Percentiles rank a stretch among this genome's conserved stretches.
Evolutionary conservation across 441 rosid genomes (phyloP).

Genomic region (Erodium chrysanthum): DNA sequence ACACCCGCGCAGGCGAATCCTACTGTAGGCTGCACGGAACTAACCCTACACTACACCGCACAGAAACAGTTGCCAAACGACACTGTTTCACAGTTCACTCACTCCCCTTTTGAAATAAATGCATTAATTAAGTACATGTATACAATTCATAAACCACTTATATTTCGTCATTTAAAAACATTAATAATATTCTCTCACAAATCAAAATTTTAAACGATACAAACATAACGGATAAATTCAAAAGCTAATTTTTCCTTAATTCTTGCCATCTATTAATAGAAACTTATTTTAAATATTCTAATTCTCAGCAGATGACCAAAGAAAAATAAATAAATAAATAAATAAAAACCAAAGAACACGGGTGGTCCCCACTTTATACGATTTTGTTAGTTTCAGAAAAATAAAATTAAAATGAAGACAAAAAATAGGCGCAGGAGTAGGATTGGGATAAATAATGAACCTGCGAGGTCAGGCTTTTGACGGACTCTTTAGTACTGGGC

Average conservation of each 20-base stretch:
- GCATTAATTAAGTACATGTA: no score
- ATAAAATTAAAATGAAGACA: conserved; percentile 12
- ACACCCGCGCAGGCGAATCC: neutral
- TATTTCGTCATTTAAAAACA: no score
- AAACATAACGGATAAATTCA: no score
- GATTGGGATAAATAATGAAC: conserved; percentile 21
- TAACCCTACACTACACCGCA: neutral
- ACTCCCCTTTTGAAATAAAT: no score
- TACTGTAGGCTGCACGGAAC: neutral
- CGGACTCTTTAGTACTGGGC: conserved; percentile 77
- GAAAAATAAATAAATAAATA: neutral
- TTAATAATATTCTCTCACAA: no score
- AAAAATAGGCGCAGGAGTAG: neutral
- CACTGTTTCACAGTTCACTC: no score
- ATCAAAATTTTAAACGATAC: no score
- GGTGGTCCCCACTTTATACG: conserved; percentile 15
- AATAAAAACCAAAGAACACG: neutral
- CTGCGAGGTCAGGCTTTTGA: conserved; percentile 96
- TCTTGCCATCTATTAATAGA: no score
- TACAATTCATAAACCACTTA: no score
- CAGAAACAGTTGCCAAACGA: neutral
- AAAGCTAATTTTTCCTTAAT: no score
- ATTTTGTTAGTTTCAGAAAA: conserved; percentile 29
- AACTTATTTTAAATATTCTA: neutral
- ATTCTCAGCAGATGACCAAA: neutral